Evolutionary conservation across 1,284 basidiomycete species (phyloP).

Genomic region (Dichomitus squalens): DNA sequence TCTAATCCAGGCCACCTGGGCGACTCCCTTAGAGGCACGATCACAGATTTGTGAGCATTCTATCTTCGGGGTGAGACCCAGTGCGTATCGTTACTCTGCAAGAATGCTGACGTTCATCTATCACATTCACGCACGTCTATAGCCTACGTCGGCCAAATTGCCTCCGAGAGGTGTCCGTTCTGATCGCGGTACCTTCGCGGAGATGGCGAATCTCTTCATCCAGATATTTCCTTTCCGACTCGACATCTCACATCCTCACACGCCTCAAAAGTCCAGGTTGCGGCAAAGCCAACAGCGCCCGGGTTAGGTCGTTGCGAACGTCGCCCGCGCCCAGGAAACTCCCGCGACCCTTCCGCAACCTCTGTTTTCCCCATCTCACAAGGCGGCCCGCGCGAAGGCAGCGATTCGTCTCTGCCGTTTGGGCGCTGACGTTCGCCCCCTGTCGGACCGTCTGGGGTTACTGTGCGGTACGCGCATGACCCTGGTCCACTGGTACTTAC

Average conservation of each 20-base stretch:
- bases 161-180: background rate
- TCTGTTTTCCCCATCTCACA: background rate
- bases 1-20: background rate
- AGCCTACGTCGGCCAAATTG: background rate
- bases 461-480: too few species aligned
- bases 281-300: too few species aligned
- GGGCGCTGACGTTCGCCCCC: background rate
- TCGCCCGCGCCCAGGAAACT: background rate
- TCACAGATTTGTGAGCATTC: background rate
- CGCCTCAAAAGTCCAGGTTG: too few species aligned
- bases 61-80: background rate
- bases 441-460: too few species aligned
- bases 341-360: background rate
- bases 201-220: background rate
- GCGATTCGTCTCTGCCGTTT: background rate
- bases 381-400: background rate
- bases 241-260: too few species aligned
- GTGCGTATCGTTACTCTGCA: background rate
- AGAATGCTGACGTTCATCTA: slow-evolving; percentile 3
- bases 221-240: background rate
- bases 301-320: background rate
- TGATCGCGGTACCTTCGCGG: background rate
- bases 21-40: background rate
- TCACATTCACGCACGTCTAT: background rate
- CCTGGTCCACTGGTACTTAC: too few species aligned